These are phyloP conservation scores for Solanum dulcamara DNA, from an alignment of 257 asterid genomes.

Conservation along the genomic window DNA sequence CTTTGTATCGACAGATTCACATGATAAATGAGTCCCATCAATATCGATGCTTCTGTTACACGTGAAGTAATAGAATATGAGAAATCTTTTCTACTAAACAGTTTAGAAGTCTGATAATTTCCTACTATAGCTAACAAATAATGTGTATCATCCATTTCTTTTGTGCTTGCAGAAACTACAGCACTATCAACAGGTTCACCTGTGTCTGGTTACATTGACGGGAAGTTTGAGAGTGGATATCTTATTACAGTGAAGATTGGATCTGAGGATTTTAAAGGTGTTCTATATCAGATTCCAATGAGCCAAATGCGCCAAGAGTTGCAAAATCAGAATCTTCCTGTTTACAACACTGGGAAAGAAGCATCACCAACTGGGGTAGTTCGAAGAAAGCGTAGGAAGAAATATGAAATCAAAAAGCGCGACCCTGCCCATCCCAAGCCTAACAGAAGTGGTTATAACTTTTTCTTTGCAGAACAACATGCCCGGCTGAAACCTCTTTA, in stretches of 20 bases:
- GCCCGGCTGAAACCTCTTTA: constrained; percentile 57
- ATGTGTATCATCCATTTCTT: background rate
- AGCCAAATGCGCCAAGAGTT: constrained; percentile 5
- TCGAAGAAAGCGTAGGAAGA: constrained; percentile 67
- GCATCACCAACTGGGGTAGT: constrained; percentile 16
- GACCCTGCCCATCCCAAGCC: constrained; percentile 91
- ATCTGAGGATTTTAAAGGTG: constrained; percentile 60
- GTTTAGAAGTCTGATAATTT: background rate
- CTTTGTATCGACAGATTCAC: background rate
- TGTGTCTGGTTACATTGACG: constrained; percentile 70
- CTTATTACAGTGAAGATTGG: constrained; percentile 70
- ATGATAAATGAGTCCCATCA: background rate
- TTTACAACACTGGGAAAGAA: background rate
- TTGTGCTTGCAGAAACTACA: constrained; percentile 15
- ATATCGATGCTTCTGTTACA: background rate
- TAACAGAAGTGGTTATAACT: constrained; percentile 85
- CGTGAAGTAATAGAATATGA: background rate
- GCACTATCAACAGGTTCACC: constrained; percentile 21
- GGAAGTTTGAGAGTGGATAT: constrained; percentile 82
- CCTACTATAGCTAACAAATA: background rate
- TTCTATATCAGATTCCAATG: constrained; percentile 49
- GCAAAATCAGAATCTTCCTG: constrained; percentile 13
- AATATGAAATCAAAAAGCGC: constrained; percentile 50
- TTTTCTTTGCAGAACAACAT: constrained; percentile 86
- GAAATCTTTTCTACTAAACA: background rate